phyloP scores from a whole-genome alignment of 495 filamentous ascomycete species.

The Clohesyomyces aquaticus region DNA sequence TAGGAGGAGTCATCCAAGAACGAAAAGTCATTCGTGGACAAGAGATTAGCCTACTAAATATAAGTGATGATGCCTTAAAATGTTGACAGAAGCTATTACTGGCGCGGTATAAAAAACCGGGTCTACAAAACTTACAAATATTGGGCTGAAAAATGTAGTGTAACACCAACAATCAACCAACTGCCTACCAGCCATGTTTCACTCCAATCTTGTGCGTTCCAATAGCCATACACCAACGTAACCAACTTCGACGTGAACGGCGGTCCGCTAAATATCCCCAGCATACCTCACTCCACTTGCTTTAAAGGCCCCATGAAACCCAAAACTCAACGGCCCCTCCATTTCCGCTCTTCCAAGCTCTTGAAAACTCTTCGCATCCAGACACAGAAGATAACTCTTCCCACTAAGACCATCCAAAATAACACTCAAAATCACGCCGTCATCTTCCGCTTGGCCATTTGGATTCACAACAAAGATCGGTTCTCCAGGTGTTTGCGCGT shows the following conservation, averaged over 20 bases:
- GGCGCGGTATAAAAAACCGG: too few relatives aligned
- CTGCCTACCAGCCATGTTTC: too few relatives aligned
- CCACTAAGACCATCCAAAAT: conserved; percentile 67
- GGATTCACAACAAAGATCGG: conserved; percentile 70
- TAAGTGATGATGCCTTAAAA: too few relatives aligned
- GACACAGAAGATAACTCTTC: conserved; percentile 69
- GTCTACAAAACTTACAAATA: too few relatives aligned
- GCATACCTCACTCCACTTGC: conserved; percentile 27
- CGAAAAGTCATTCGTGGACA: too few relatives aligned
- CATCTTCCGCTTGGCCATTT: conserved; percentile 59
- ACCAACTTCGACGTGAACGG: background rate
- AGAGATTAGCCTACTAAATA: too few relatives aligned
- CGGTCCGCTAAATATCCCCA: conserved; percentile 27
- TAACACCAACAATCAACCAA: too few relatives aligned
- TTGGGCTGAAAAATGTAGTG: too few relatives aligned
- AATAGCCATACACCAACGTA: background rate
- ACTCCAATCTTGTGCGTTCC: too few relatives aligned
- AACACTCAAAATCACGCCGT: conserved; percentile 72
- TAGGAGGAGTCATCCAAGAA: too few relatives aligned
- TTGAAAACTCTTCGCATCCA: conserved; percentile 67
- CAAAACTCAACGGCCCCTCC: conserved; percentile 63
- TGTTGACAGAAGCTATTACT: too few relatives aligned
- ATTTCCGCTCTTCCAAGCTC: conserved; percentile 71
- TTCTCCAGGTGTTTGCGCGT: conserved; percentile 73
- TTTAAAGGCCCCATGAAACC: conserved; percentile 73